Evolutionary conservation across 441 rosid genomes (phyloP), one percentile per base, ranked within the genome.

Genomic region (Rhodomyrtus psidioides): DNA sequence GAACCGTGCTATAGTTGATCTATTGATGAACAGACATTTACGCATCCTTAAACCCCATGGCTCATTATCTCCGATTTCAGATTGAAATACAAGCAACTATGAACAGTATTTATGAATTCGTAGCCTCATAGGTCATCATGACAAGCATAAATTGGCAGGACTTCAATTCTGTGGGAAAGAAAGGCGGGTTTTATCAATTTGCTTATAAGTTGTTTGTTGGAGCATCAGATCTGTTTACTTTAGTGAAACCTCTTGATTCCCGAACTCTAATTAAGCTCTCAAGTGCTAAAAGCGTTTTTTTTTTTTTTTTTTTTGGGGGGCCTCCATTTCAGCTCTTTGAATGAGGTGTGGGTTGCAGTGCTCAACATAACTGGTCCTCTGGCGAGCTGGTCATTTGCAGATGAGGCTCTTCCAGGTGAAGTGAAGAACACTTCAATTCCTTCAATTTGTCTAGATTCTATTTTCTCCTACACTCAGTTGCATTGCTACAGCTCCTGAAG

Each of bases 271-370:
- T 5, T 34, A 34, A 34, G 26, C 76, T 65, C 49, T 2, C 9
- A 2, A 6, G n/a, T 21, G 79, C 79, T 65, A 19, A 65, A 65
- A 65, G 26, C 26, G 4, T 34, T 65, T 9, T 19, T 1, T 34
- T 28, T 34, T 30, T 15, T n/a, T 59, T 62, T 16, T 62, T 23
- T 23, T 26, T 3, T 0, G 8, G 76, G 75, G 3, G 46, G 12
- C 84, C 56, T 83, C 82, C 58, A 26, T 92, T 91, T 88, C 94
- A 97, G 99, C 74, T 94, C 96, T 85, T 91, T 95, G 83, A 90
- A 95, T 87, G 99, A 96, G 91, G 94, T 97, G 30, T 97, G 99
- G 98, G 99, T 96, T 89, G 90, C 98, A 54, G 98, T 95, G 85
- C 93, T 98, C 70, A 98, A 98, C 90, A 92, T 98, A 87, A 96